Evolutionary conservation across 106 monocot species (phyloP).

Genomic region (Dendrobium nobile): DNA sequence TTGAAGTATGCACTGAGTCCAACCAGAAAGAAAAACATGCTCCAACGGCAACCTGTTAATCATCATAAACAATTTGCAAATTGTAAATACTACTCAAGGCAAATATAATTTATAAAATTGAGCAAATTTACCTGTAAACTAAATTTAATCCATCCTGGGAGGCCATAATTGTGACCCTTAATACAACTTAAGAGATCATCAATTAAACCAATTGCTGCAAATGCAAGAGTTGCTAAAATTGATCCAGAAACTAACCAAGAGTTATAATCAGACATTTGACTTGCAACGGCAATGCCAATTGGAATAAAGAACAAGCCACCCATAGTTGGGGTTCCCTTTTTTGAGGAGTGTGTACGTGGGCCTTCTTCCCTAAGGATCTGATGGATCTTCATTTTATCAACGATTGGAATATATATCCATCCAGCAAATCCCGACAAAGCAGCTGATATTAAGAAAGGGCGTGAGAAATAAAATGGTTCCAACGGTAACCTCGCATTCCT

Average conservation of each 20-base stretch:
- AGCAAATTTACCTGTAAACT: slow-evolving; percentile 38
- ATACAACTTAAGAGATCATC: slow-evolving; percentile 47
- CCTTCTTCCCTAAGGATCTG: slow-evolving; percentile 48
- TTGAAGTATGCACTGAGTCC: slow-evolving; percentile 39
- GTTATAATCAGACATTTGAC: slow-evolving; percentile 26
- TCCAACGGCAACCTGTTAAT: slow-evolving; percentile 49
- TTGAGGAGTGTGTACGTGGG: slow-evolving; percentile 30
- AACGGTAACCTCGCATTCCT: slow-evolving; percentile 47
- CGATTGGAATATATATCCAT: slow-evolving; percentile 55
- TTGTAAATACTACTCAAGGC: background rate
- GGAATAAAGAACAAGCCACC: slow-evolving; percentile 88
- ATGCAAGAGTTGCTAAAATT: slow-evolving; percentile 50
- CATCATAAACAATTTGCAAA: background rate
- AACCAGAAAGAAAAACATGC: slow-evolving; percentile 72
- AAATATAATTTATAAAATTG: background rate
- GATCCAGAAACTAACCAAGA: slow-evolving; percentile 45
- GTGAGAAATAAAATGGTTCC: slow-evolving; percentile 49
- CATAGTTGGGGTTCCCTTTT: slow-evolving; percentile 66
- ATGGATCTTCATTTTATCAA: slow-evolving; percentile 54
- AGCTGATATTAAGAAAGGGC: slow-evolving; percentile 59
- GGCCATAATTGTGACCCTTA: slow-evolving; percentile 44
- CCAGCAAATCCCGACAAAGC: slow-evolving; percentile 54
- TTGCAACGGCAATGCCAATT: slow-evolving; percentile 62
- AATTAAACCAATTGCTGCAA: slow-evolving; percentile 64
- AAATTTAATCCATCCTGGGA: slow-evolving; percentile 56